These are phyloP conservation scores for Monilinia polystroma DNA, from an alignment of 2,329 filamentous ascomycete species.

Conservation along the genomic window DNA sequence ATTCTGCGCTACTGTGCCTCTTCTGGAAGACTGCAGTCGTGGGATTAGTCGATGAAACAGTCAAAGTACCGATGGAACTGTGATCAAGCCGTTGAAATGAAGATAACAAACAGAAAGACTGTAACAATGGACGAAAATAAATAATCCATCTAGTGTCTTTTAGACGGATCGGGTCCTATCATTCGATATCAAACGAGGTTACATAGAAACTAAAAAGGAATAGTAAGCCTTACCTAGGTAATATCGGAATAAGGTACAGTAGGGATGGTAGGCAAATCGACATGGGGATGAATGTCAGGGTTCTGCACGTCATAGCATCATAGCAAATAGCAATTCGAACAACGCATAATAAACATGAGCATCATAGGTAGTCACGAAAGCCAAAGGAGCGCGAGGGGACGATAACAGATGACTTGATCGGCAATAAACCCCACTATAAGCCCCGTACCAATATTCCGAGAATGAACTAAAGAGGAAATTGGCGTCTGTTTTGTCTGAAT, in stretches of 20 bases:
- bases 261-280: slow-evolving; percentile 4
- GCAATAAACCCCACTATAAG: background rate
- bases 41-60: slow-evolving; percentile 7
- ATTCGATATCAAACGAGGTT: slow-evolving; percentile 15
- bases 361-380: background rate
- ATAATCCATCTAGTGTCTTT: slow-evolving; percentile 3
- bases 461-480: background rate
- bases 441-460: background rate
- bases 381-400: background rate
- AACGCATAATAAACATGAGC: slow-evolving; percentile 12
- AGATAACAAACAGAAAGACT: slow-evolving; percentile 12
- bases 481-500: background rate
- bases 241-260: slow-evolving; percentile 18
- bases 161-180: slow-evolving; percentile 4
- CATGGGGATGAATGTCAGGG: background rate
- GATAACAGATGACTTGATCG: background rate
- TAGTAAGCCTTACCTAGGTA: slow-evolving; percentile 1
- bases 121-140: slow-evolving; percentile 19
- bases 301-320: slow-evolving; percentile 18
- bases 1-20: background rate
- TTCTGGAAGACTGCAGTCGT: slow-evolving; percentile 14
- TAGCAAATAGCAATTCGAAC: slow-evolving; percentile 9
- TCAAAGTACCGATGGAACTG: slow-evolving; percentile 15
- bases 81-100: slow-evolving; percentile 22
- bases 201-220: slow-evolving; percentile 5